Percentiles rank a stretch among this genome's conserved stretches.
Conservation (phyloP, 148 eudicot genomes). For the Spergularia marina region DNA sequence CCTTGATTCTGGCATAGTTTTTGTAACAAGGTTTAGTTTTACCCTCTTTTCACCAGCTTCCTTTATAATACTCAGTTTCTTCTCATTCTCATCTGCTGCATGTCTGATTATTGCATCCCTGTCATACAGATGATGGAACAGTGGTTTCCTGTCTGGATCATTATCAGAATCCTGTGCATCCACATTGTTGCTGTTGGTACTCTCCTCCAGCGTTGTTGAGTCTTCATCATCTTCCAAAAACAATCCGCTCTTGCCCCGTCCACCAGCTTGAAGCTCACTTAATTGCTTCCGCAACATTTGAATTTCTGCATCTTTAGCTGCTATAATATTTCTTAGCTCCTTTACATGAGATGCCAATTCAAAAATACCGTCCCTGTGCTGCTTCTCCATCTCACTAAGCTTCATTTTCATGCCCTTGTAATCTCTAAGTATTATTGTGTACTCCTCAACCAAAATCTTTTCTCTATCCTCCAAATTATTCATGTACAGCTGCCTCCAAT, state of each 20-base stretch:
- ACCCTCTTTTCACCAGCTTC: slow-evolving; percentile 28
- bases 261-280: slow-evolving; percentile 30
- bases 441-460: slow-evolving; percentile 59
- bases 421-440: slow-evolving; percentile 53
- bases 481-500: slow-evolving; percentile 54
- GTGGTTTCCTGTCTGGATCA: slow-evolving; percentile 37
- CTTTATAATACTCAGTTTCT: not conserved
- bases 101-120: slow-evolving; percentile 18
- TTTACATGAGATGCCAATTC: slow-evolving; percentile 48
- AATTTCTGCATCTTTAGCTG: slow-evolving; percentile 59
- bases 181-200: slow-evolving; percentile 3
- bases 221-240: slow-evolving; percentile 10
- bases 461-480: slow-evolving; percentile 71
- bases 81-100: slow-evolving; percentile 4
- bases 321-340: slow-evolving; percentile 48
- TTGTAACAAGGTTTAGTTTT: slow-evolving; percentile 19
- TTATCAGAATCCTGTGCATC: slow-evolving; percentile 4
- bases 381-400: slow-evolving; percentile 61
- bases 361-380: slow-evolving; percentile 46
- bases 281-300: slow-evolving; percentile 42
- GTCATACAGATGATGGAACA: slow-evolving; percentile 42
- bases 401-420: slow-evolving; percentile 62
- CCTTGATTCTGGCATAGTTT: slow-evolving; percentile 30
- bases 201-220: slow-evolving; percentile 10
- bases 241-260: slow-evolving; percentile 11